Evolutionary conservation across 176 grass and related monocot species (phyloP).

Genomic region (Tuctoria greenei): DNA sequence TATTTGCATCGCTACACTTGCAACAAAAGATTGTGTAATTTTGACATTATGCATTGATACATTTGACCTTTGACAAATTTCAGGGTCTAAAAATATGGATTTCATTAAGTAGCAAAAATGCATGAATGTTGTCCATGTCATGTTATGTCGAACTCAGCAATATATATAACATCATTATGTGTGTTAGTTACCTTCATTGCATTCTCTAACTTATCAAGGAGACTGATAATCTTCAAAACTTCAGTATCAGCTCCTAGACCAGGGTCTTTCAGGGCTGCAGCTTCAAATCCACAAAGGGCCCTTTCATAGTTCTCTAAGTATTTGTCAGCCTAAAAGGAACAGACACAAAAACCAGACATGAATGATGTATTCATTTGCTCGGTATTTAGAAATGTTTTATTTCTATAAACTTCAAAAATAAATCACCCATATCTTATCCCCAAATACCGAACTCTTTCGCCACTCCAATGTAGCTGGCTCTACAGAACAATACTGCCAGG

Average conservation of each 20-base stretch:
- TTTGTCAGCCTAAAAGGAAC: constrained; percentile 69
- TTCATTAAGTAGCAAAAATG: neutral
- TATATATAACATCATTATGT: constrained; percentile 33
- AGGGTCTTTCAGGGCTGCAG: constrained; percentile 82
- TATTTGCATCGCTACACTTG: neutral
- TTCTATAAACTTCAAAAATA: neutral
- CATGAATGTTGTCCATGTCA: neutral
- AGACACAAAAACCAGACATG: constrained; percentile 24
- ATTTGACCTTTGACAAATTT: neutral
- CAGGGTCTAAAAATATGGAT: constrained; percentile 6
- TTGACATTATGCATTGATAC: constrained; percentile 6
- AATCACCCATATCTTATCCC: neutral
- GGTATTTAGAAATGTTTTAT: neutral
- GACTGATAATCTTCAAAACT: constrained; percentile 69
- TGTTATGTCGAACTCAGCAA: constrained; percentile 22
- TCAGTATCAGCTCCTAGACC: constrained; percentile 69
- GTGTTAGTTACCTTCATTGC: constrained; percentile 66
- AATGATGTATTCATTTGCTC: constrained; percentile 10
- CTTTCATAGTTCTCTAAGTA: constrained; percentile 98
- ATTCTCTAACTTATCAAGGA: constrained; percentile 85
- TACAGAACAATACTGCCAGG: neutral
- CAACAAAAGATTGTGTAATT: constrained; percentile 3
- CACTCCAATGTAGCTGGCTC: neutral
- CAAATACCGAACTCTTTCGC: neutral
- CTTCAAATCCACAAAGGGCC: constrained; percentile 87